Conservation (phyloP, 2,329 filamentous ascomycete genomes). For the Endoconidiophora laricicola region DNA sequence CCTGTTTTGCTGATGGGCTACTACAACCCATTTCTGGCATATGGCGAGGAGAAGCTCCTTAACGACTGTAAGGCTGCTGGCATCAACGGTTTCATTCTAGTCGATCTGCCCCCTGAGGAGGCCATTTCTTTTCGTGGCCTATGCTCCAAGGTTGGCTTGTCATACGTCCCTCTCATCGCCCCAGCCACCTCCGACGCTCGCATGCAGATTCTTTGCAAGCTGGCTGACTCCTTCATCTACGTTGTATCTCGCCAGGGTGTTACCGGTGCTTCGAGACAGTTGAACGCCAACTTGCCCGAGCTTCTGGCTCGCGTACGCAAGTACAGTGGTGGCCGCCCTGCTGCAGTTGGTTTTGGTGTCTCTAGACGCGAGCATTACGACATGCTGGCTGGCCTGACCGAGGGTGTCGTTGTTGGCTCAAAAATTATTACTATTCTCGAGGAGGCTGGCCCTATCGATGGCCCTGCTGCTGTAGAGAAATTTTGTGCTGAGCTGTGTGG, state of each 20-base stretch:
- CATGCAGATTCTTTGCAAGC: constrained; percentile 90
- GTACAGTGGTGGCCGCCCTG: constrained; percentile 79
- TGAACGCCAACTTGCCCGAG: constrained; percentile 68
- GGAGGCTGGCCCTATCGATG: constrained; percentile 48
- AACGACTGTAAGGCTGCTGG: constrained; percentile 69
- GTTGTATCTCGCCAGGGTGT: constrained; percentile 96
- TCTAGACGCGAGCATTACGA: constrained; percentile 90
- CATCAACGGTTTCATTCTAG: constrained; percentile 92
- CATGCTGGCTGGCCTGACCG: constrained; percentile 66
- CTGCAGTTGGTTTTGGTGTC: constrained; percentile 88
- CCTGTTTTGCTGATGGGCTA: constrained; percentile 96
- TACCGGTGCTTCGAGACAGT: constrained; percentile 69
- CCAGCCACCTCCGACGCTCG: constrained; percentile 81
- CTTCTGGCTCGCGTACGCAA: constrained; percentile 75
- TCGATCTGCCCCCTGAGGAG: constrained; percentile 90
- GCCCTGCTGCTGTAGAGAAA: constrained; percentile 45
- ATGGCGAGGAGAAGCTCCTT: constrained; percentile 81
- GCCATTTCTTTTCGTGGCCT: constrained; percentile 78
- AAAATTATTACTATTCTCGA: constrained; percentile 77
- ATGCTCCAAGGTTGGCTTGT: constrained; percentile 66
- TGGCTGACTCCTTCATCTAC: constrained; percentile 97
- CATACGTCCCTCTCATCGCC: constrained; percentile 92
- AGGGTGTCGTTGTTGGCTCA: constrained; percentile 91
- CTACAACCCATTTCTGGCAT: constrained; percentile 90
- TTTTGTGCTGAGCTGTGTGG: constrained; percentile 61